Evolutionary conservation across 345 rosid species (phyloP), one percentile per base, ranked within the genome.

Genomic region (Erucastrum elatum): DNA sequence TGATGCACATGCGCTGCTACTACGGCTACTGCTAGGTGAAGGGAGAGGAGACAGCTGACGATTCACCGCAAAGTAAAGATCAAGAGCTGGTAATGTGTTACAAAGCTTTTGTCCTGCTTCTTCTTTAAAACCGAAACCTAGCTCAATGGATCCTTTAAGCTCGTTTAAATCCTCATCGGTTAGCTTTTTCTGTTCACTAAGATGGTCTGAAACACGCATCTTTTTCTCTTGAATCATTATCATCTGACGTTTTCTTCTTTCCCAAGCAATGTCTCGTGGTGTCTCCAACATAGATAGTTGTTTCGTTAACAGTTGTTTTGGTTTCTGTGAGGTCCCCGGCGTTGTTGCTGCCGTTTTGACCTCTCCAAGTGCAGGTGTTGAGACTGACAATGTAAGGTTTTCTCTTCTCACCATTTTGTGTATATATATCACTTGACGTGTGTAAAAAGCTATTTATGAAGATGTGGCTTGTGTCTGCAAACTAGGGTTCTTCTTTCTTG

Each of bases 61-160:
- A 82, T 91, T 91, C 6, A 95, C 97, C 2, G 99, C 98, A 29
- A 93, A 95, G 74, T 93, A 93, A 65, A 93, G 86, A 82, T 91
- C 98, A 63, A 95, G 84, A 34, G 98, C 98, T 11, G 98, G 97
- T 79, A 92, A 83, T 2, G 97, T 92, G 65, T 85, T 87, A 62
- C 92, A 86, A 2, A 93, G 72, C 10, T 81, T 78, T 80, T 91
- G 94, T 4, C 93, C 99, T 17, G 81, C 87, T 82, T 90, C 93
- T 59, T 95, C 99, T 4, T 88, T 89, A 77, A 95, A 93, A 53
- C 97, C 99, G 34, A 95, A 95, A 15, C 98, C 98, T 9, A 94
- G 90, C 85, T 95, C 99, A 34, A 95, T 95, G 60, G 94, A 91
- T 12, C 97, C 99, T 81, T 91, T 95, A 0, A 95, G 87, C 82